Base-by-base conservation (phyloP, 1,284 basidiomycete genomes). In the Ceratobasidium sp. region DNA sequence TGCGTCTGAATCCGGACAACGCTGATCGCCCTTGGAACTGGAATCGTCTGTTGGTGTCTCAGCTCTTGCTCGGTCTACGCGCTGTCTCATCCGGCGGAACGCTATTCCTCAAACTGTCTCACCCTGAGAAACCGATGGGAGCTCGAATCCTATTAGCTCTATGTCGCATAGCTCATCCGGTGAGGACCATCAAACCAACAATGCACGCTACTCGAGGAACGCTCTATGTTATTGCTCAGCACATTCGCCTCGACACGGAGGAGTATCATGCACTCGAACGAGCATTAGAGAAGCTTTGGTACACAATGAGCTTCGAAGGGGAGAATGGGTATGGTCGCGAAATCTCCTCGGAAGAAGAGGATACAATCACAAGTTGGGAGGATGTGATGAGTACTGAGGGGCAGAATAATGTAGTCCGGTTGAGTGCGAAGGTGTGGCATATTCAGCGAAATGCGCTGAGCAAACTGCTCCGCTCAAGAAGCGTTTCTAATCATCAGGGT, bases 51-150 rank as follows among this genome's bases (percentile, higher is more conserved):
- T 78, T 84, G 12, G 78, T 86, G 20, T 80, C 84, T 0, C 84
- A 85, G 71, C 66, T 86, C 65, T 81, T 86, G 64, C 80, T 84
- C 61, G 84, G 82, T 0, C 81, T 86, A 17, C 75, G 75, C 20
- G 77, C 83, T 15, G 82, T 84, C 17, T 73, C 78, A 5, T 42
- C 59, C n/a, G 83, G 84, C 2, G 84, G 83, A 9, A 85, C 84
- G 0, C 73, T 86, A 73, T 80, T 86, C 57, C 79, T 84, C 65
- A 84, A 84, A 77, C 81, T 85, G 23, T 81, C 82, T 9, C 83
- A 83, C 66, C 81, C 83, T 42, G 84, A 85, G 64, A 76, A 81
- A 64, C 77, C 80, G 54, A 79, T 82, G 20, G 82, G 83, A 26
- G 82, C 84, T 9, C 82, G 83, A 46, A 78, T 85, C 42, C 74